phyloP scores from a whole-genome alignment of 257 asterid genomes.

The Solanum lignicaule region DNA sequence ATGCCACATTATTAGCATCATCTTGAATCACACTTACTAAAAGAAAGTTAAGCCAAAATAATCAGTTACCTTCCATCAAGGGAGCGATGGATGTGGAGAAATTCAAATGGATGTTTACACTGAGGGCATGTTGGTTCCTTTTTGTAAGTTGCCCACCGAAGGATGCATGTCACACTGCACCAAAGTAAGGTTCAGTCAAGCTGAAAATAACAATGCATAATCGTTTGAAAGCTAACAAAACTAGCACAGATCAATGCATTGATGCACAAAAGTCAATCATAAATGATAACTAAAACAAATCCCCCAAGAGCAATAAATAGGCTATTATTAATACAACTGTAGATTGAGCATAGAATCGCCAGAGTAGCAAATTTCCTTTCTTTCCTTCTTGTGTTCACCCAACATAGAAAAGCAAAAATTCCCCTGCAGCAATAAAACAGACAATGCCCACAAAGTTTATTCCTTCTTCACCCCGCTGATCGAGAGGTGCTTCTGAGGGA shows the following conservation, averaged over 20 bases:
- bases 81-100: constrained; percentile 69
- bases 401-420: neutral
- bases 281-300: neutral
- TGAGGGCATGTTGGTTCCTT: constrained; percentile 79
- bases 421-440: neutral
- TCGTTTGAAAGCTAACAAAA: neutral
- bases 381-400: neutral
- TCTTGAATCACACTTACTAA: neutral
- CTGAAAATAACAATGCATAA: neutral
- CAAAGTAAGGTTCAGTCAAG: neutral
- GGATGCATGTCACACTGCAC: constrained; percentile 73
- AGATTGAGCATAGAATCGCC: neutral
- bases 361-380: neutral
- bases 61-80: constrained; percentile 80
- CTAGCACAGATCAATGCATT: neutral
- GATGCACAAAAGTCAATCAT: neutral
- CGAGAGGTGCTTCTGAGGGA: neutral
- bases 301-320: neutral
- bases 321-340: neutral
- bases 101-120: constrained; percentile 71
- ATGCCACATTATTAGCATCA: neutral
- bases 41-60: neutral
- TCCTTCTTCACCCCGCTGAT: neutral
- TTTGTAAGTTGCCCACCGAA: constrained; percentile 87
- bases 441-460: neutral